phyloP scores from a whole-genome alignment of 768 basidiomycete species.

The Boletus reticulatus region DNA sequence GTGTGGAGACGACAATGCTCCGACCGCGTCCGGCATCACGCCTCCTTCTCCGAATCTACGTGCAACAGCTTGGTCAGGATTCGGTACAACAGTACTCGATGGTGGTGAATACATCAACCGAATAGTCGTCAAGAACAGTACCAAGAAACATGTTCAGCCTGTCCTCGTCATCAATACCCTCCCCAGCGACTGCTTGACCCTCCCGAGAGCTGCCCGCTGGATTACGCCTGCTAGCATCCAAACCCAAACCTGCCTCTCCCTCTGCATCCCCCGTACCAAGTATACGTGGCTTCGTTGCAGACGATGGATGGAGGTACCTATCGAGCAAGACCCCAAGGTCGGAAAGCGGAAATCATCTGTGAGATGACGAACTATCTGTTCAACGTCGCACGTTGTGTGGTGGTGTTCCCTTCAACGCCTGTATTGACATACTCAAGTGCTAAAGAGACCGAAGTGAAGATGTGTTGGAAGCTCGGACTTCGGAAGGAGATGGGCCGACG shows the following conservation, averaged over 20 bases:
- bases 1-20: conserved; percentile 14
- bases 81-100: conserved; percentile 36
- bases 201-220: conserved; percentile 14
- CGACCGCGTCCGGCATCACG: no score
- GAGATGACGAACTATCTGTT: conserved; percentile 38
- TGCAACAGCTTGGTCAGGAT: conserved; percentile 41
- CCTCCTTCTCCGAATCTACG: conserved; percentile 47
- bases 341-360: conserved; percentile 53
- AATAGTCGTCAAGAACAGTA: conserved; percentile 71
- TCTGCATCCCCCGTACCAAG: conserved; percentile 47
- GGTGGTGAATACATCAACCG: conserved; percentile 65
- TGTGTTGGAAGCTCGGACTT: conserved; percentile 75
- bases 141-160: conserved; percentile 64
- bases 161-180: conserved; percentile 38
- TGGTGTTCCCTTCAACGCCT: conserved; percentile 52
- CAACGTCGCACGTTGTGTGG: conserved; percentile 67
- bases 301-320: conserved; percentile 48
- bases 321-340: conserved; percentile 42
- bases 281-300: conserved; percentile 47
- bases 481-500: conserved; percentile 56
- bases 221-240: conserved; percentile 23
- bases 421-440: conserved; percentile 58
- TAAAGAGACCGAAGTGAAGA: conserved; percentile 63
- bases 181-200: conserved; percentile 25
- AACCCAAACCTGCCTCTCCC: conserved; percentile 13